These are phyloP conservation scores for Diphasiastrum complanatum DNA, from an alignment of 83 land plant species.

Conservation along the genomic window DNA sequence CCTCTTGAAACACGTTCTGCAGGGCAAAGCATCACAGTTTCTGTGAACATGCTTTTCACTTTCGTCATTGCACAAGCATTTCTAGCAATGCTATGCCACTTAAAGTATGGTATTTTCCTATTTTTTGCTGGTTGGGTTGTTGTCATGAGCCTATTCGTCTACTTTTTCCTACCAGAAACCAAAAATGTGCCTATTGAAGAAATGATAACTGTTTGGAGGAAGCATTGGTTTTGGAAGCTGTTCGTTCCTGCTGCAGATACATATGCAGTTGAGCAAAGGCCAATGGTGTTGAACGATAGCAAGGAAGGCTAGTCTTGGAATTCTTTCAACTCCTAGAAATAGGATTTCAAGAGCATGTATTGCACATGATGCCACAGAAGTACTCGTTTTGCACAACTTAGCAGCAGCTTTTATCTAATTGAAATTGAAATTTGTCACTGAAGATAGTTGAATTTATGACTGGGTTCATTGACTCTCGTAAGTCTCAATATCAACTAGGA, in stretches of 20 bases:
- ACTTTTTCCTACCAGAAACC: slow-evolving; percentile 13
- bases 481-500: too few species aligned
- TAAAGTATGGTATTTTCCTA: slow-evolving; percentile 13
- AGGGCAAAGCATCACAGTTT: slow-evolving; percentile 2
- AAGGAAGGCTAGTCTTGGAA: too few species aligned
- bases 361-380: too few species aligned
- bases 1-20: slow-evolving; percentile 15
- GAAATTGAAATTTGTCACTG: too few species aligned
- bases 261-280: too few species aligned
- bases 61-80: slow-evolving; percentile 15
- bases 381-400: too few species aligned
- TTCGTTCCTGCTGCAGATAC: not conserved
- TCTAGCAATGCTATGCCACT: slow-evolving; percentile 12
- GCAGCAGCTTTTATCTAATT: too few species aligned
- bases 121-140: slow-evolving; percentile 18
- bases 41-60: slow-evolving; percentile 8
- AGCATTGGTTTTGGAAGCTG: slow-evolving; percentile 13
- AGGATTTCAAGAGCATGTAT: too few species aligned
- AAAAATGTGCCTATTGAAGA: slow-evolving; percentile 15
- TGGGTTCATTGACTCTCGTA: too few species aligned
- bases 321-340: too few species aligned
- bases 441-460: too few species aligned
- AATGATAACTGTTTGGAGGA: slow-evolving; percentile 4
- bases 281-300: too few species aligned
- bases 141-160: slow-evolving; percentile 3